Percentiles rank a stretch among this genome's conserved stretches.
phyloP scores from a whole-genome alignment of 1,284 basidiomycete genomes.

The Melanopsichium pennsylvanicum region DNA sequence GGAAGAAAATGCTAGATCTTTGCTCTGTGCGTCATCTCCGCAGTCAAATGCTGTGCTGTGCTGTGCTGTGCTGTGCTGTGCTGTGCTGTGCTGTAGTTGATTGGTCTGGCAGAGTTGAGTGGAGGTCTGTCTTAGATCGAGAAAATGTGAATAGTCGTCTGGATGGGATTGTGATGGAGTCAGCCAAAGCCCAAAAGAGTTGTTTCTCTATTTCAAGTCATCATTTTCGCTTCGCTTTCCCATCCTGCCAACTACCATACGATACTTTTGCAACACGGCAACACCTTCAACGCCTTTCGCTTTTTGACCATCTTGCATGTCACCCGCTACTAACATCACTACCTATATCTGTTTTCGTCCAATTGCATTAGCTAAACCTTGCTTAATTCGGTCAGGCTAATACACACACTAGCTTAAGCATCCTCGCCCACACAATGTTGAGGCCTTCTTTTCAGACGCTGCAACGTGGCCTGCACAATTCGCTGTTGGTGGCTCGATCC shows the following conservation, averaged over 20 bases:
- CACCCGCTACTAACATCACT: neutral
- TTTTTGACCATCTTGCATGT: neutral
- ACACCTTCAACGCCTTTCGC: neutral
- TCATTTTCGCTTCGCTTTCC: neutral
- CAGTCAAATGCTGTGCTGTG: too few relatives aligned
- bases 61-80: too few relatives aligned
- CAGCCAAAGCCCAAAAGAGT: too few relatives aligned
- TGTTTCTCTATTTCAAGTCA: neutral
- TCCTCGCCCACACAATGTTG: slow-evolving; percentile 14
- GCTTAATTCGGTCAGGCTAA: too few relatives aligned
- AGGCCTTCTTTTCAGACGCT: slow-evolving; percentile 46
- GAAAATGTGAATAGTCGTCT: neutral
- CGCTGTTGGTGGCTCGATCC: slow-evolving; percentile 44
- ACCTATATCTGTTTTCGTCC: too few relatives aligned
- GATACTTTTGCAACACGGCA: neutral
- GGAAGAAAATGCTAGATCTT: neutral
- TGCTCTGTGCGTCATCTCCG: neutral
- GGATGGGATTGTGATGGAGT: too few relatives aligned
- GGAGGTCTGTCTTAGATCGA: neutral
- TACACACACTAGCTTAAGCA: too few relatives aligned
- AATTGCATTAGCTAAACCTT: too few relatives aligned
- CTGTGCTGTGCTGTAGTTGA: too few relatives aligned
- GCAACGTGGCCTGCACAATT: slow-evolving; percentile 37
- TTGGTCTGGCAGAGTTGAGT: too few relatives aligned
- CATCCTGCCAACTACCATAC: neutral